Base-by-base conservation (phyloP, 2,329 filamentous ascomycete species). In the Fusarium lateritium region DNA sequence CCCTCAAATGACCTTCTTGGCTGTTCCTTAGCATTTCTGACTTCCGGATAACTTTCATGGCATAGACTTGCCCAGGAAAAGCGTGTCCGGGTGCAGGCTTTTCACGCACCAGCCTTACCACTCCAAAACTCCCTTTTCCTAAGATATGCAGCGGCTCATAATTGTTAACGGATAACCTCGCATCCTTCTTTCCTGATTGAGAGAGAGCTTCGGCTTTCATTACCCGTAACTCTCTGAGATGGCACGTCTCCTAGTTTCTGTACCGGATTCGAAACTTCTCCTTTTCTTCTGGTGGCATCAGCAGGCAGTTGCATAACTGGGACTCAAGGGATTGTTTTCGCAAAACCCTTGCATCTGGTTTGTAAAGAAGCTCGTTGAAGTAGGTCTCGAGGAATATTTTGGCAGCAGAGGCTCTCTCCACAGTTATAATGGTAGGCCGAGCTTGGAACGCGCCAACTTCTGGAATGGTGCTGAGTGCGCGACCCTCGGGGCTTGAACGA, bases 41-140 rank as follows among this genome's bases (percentile, higher is more conserved):
- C 77, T 99, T 99, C 60, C 92, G 90, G 71, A 98, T 98, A 33
- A 97, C 92, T 77, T 98, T 98, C 95, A 98, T 98, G 15, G 96
- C 96, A 77, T 91, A 98, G 1, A 97, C 89, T 59, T 92, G 86
- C 13, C 75, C 73, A 6, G 76, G 62, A 26, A 71, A 74, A 43
- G 70, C 62, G 68, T 78, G 71, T 3, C 69, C 73, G 1, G 71
- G 53, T n/a, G 73, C 73, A 19, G 70, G 53, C 68, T 83, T 91
- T 76, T 94, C 92, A 57, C 89, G 90, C 3, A 98, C 94, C 36
- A 99, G 84, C 45, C 91, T 88, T 17, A 99, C 96, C 24, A 97
- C 91, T 0, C 96, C 95, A 79, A 98, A 99, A 76, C 94, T 98
- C 10, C 96, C 95, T 77, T 96, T 97, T 0, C 96, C 94, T 7